Evolutionary conservation across 345 rosid genomes (phyloP).

Genomic region (Mallotus nudiflorus): DNA sequence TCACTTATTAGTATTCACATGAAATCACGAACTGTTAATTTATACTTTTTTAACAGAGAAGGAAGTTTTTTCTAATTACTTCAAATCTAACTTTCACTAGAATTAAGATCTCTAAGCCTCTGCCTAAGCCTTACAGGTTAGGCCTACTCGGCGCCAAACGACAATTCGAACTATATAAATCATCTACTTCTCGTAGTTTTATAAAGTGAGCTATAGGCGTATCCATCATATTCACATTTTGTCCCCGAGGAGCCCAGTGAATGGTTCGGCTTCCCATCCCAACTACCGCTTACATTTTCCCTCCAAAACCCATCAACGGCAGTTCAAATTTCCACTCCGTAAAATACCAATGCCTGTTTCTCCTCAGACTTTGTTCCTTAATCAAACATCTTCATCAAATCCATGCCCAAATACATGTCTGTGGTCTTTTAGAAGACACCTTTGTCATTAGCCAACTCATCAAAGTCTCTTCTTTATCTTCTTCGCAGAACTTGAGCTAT

Average conservation of each 20-base stretch:
- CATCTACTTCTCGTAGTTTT: no score
- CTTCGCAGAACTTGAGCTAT: conserved; percentile 39
- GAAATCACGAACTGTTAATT: no score
- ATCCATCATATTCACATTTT: neutral
- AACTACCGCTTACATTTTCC: conserved; percentile 10
- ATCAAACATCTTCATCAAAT: conserved; percentile 53
- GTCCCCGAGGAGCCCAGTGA: neutral
- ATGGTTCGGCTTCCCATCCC: conserved; percentile 27
- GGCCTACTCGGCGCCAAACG: no score
- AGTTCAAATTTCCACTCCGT: conserved; percentile 37
- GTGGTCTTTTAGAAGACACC: conserved; percentile 48
- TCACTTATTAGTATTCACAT: no score
- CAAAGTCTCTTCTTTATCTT: conserved; percentile 50
- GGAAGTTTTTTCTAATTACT: no score
- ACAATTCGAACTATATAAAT: no score
- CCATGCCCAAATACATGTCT: conserved; percentile 59
- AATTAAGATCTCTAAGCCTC: no score
- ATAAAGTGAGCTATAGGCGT: no score
- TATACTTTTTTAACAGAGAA: no score
- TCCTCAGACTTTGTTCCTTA: conserved; percentile 57
- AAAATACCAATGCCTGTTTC: conserved; percentile 47
- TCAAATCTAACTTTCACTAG: no score
- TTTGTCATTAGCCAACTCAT: conserved; percentile 52
- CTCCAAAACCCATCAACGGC: conserved; percentile 11
- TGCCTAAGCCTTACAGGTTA: no score